Evolutionary conservation across 2,329 filamentous ascomycete species (phyloP).

Genomic region (Chalaropsis thielavioides): DNA sequence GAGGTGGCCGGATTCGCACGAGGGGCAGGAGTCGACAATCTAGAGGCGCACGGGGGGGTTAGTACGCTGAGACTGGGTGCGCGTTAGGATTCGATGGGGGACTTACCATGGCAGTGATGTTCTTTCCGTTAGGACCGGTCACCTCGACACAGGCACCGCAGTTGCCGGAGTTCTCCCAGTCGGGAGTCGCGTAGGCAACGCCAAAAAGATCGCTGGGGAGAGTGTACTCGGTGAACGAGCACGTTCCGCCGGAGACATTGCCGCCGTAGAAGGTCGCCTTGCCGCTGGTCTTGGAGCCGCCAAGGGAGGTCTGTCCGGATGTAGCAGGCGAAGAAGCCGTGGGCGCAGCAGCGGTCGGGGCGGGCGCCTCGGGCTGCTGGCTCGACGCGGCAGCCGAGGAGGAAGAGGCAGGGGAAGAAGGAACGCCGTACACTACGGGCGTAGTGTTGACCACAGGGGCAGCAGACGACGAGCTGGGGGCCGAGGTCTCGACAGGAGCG

Average conservation of each 20-base stretch:
- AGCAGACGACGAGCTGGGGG: not conserved
- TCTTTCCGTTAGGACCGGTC: constrained; percentile 40
- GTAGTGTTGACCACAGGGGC: constrained; percentile 1
- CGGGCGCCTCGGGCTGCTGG: not conserved
- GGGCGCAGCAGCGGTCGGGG: not conserved
- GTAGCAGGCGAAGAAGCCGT: not conserved
- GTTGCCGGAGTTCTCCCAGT: constrained; percentile 40
- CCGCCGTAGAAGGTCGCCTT: constrained; percentile 38
- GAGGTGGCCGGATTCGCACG: constrained; percentile 29
- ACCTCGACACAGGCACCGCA: constrained; percentile 51
- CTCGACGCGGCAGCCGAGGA: not conserved
- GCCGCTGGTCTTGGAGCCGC: not conserved
- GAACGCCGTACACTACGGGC: not conserved
- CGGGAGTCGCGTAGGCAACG: constrained; percentile 44
- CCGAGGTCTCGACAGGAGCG: too few relatives aligned
- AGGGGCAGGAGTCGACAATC: constrained; percentile 34
- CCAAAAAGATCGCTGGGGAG: constrained; percentile 45
- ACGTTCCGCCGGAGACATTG: constrained; percentile 44
- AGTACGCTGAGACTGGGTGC: not conserved
- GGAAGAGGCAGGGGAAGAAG: not conserved
- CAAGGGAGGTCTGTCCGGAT: not conserved
- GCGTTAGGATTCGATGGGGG: not conserved
- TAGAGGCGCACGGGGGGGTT: constrained; percentile 18
- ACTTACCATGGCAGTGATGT: constrained; percentile 49
- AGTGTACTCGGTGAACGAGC: constrained; percentile 48